Evolutionary conservation across 805 yeast genomes (phyloP).

Genomic region (Starmera dryadoides): DNA sequence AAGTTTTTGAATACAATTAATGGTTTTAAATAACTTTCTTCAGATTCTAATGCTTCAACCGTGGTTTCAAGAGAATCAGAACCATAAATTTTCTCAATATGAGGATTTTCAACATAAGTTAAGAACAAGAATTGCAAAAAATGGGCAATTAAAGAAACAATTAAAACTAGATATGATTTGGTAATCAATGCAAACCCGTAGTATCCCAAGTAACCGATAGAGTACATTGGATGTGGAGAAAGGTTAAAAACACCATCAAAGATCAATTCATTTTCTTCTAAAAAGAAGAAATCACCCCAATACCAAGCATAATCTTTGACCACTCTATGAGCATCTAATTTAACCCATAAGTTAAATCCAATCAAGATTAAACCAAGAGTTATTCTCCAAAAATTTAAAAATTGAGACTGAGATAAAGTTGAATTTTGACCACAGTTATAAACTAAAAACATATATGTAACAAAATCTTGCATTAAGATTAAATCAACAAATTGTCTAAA

Average conservation of each 20-base stretch:
- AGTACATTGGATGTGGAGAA: conserved; percentile 91
- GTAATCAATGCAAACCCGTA: conserved; percentile 78
- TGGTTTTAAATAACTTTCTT: conserved; percentile 41
- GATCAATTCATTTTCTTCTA: conserved; percentile 61
- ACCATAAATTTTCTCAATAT: conserved; percentile 74
- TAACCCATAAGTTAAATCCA: conserved; percentile 76
- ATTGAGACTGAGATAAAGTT: conserved; percentile 34
- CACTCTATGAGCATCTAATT: conserved; percentile 79
- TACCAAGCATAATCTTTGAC: conserved; percentile 92
- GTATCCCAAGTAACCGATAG: conserved; percentile 82
- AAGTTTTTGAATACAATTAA: conserved; percentile 59
- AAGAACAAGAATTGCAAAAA: conserved; percentile 69
- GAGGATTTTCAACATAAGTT: conserved; percentile 76
- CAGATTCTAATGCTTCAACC: conserved; percentile 26
- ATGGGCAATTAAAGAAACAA: conserved; percentile 70
- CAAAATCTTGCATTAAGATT: conserved; percentile 78
- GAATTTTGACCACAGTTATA: conserved; percentile 20
- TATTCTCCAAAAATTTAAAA: conserved; percentile 44
- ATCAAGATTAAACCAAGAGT: conserved; percentile 53
- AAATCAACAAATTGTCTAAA: conserved; percentile 76
- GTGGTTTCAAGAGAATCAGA: conserved; percentile 26
- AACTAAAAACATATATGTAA: conserved; percentile 64
- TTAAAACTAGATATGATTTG: conserved; percentile 62
- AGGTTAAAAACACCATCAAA: conserved; percentile 87
- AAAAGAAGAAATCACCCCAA: conserved; percentile 90